Base-by-base conservation (phyloP, 1,139 yeast genomes). In the Chernovozyma sophiae-reginae region DNA sequence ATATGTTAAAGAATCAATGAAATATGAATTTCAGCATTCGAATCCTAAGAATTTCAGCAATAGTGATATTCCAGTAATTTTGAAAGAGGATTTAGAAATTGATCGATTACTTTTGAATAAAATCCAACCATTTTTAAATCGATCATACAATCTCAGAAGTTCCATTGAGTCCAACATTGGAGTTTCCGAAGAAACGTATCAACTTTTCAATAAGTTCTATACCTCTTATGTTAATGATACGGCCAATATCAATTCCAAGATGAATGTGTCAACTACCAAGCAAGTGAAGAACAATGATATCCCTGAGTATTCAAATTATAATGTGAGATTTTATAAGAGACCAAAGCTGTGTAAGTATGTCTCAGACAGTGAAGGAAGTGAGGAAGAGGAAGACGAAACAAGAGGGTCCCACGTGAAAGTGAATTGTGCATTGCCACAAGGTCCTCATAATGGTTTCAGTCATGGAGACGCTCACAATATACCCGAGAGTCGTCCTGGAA, bases 141-240 rank as follows among this genome's bases (percentile, higher is more conserved):
- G 28, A 24, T 17, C 27, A 8, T 15, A 28, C 30, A 24, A 15
- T 8, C 14, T 33, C 12, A 24, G 30, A 16, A 20, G 12, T 14
- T 14, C 14, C 17, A 16, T 16, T 16, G 28, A 22, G 7, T 34
- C 31, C 4, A 33, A 16, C 12, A 28, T 40, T 8, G 10, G 32
- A 8, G 31, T 42, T n/a, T 30, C 43, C 3, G 34, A 30, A 8
- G 27, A 39, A 4, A 47, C 51, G 2, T 31, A 37, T 18, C 32
- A 36, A 16, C 37, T 47, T n/a, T 47, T 47, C 34, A 44, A 43
- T 32, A 35, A 32, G 18, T 47, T 47, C 33, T 47, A 47, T 35
- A 32, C 40, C 23, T 41, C 51, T n/a, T 47, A 45, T 30, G 31
- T 43, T 10, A 40, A 43, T 24, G 49, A 47, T 32, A 46, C 50